These are phyloP conservation scores for Ascochyta clinopodiicola DNA, from an alignment of 2,329 filamentous ascomycete genomes.

Conservation along the genomic window DNA sequence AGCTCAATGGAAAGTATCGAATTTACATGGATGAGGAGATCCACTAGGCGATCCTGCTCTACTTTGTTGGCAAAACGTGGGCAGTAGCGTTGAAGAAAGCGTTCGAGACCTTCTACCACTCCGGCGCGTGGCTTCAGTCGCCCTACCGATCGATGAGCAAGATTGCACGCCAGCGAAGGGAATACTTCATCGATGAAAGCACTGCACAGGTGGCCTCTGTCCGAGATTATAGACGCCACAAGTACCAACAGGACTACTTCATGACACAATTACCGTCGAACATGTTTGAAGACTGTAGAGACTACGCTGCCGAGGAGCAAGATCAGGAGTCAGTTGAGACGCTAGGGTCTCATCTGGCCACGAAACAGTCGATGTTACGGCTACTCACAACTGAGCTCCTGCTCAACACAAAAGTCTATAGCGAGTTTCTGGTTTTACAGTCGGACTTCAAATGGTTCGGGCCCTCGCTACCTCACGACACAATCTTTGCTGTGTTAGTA, in stretches of 20 bases:
- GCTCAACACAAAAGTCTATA: conserved; percentile 56
- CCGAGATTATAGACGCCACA: conserved; percentile 37
- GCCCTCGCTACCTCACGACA: conserved; percentile 35
- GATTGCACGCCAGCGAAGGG: conserved; percentile 51
- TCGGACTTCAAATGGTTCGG: conserved; percentile 59
- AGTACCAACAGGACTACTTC: conserved; percentile 59
- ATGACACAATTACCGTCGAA: conserved; percentile 61
- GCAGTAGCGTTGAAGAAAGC: conserved; percentile 55
- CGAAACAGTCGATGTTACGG: conserved; percentile 65
- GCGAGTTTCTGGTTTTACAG: conserved; percentile 61
- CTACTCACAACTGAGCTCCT: conserved; percentile 63
- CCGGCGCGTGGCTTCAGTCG: conserved; percentile 52
- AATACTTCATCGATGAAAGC: conserved; percentile 14
- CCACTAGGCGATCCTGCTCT: conserved; percentile 61
- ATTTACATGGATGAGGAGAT: conserved; percentile 67
- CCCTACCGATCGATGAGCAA: conserved; percentile 41
- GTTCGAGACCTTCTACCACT: conserved; percentile 49
- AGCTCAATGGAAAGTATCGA: conserved; percentile 65
- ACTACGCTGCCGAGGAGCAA: conserved; percentile 52
- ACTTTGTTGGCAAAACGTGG: conserved; percentile 62
- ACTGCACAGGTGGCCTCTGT: conserved; percentile 34
- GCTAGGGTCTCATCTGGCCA: conserved; percentile 53
- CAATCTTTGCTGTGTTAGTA: conserved; percentile 35
- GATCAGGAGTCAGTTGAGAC: conserved; percentile 26
- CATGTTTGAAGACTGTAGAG: conserved; percentile 47